Base-by-base conservation (phyloP, 805 yeast species). In the Metschnikowia amazonensis region DNA sequence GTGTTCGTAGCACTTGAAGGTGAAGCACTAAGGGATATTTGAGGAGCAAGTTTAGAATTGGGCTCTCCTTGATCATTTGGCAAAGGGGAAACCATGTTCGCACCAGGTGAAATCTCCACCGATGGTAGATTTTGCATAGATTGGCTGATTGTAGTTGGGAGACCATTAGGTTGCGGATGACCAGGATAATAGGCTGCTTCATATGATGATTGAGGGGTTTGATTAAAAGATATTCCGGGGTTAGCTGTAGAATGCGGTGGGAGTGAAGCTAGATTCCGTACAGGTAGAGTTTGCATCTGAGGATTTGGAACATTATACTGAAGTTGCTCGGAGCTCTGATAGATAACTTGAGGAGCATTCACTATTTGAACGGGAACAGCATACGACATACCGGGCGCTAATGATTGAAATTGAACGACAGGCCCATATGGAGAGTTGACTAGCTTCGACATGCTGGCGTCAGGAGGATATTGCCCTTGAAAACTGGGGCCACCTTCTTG, bases 361-460 rank as follows among this genome's bases (percentile, higher is more conserved):
- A 39, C 21, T 2, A 39, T 14, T 30, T 39, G 42, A 21, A 39
- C 7, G 18, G 42, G 42, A 7, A 39, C 42, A 7, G 29, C 42
- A 21, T 39, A 39, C 2, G 35, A 18, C 36, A 39, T 30, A 5
- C 29, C 42, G 7, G 34, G 35, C 4, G 28, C 20, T 16, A 39
- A 14, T 10, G 47, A 36, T 37, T 47, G 50, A 21, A 47, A 33
- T 34, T 11, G 48, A 13, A 39, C 35, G 31, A 47, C 18, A 13
- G 48, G 45, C 17, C 43, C 46, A 34, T 41, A 42, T 14, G 33
- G 48, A 25, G 40, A 35, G 27, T 42, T 35, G 37, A 42, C 23
- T 20, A 33, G 18, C 11, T 39, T 39, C 5, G 41, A 37, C 29
- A 37, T n/a, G 33, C 33, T 20, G 16, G 14, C 25, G 3, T 37